Conservation (phyloP, 371 early-diverging fungal genomes). For the Phascolomyces articulosus region DNA sequence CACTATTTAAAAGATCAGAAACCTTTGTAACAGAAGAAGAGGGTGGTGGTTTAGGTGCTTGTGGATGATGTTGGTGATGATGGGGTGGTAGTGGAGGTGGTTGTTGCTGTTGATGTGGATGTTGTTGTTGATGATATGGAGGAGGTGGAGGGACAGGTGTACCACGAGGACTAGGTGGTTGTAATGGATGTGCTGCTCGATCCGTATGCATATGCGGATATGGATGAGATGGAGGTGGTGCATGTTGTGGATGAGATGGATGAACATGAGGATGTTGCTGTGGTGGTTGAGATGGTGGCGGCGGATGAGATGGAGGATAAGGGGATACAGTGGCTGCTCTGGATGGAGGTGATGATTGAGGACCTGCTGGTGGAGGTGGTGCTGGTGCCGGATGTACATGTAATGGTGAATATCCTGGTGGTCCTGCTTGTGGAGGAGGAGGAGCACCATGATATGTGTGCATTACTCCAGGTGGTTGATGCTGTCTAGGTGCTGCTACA, state of each 20-base stretch:
- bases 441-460: constrained; percentile 6
- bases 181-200: constrained; percentile 16
- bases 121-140: neutral
- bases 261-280: neutral
- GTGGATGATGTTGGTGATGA: no score
- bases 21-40: constrained; percentile 42
- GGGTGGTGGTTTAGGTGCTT: no score
- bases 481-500: constrained; percentile 1
- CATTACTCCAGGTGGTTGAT: constrained; percentile 1
- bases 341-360: neutral
- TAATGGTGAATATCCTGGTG: neutral
- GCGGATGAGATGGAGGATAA: neutral
- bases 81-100: no score
- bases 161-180: constrained; percentile 3
- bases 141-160: no score
- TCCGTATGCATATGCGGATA: constrained; percentile 13
- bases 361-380: neutral
- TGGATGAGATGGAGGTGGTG: constrained; percentile 7
- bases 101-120: neutral
- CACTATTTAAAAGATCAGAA: constrained; percentile 51
- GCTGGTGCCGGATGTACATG: neutral
- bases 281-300: neutral
- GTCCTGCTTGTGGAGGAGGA: no score
- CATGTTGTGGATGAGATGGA: neutral
- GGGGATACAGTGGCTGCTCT: no score